phyloP scores from a whole-genome alignment of 1,284 basidiomycete genomes.

The Vanrija sp. region DNA sequence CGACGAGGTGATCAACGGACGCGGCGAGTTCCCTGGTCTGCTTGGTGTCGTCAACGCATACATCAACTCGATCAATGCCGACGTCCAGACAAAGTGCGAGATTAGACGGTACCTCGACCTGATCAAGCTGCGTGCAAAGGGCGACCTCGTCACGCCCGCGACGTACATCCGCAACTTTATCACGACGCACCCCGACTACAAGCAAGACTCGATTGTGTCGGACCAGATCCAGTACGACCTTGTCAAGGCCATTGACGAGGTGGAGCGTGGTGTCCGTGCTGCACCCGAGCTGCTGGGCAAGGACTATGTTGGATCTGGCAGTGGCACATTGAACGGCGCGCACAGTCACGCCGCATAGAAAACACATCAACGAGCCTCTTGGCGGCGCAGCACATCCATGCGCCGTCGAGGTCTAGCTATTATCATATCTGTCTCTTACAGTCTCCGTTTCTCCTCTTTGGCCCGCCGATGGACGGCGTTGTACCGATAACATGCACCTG shows the following conservation, averaged over 20 bases:
- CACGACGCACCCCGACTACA: constrained; percentile 81
- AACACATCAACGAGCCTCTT: no score
- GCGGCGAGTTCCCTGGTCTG: constrained; percentile 74
- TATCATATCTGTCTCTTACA: no score
- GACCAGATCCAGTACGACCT: constrained; percentile 94
- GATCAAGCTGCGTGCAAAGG: constrained; percentile 72
- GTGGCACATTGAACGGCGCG: no score
- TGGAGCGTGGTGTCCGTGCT: constrained; percentile 64
- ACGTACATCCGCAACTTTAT: constrained; percentile 93
- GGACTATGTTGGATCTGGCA: constrained; percentile 38
- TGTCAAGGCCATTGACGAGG: constrained; percentile 82
- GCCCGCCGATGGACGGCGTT: no score
- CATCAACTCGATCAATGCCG: constrained; percentile 80
- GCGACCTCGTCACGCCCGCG: constrained; percentile 82
- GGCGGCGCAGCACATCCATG: no score
- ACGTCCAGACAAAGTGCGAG: constrained; percentile 60
- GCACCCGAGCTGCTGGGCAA: constrained; percentile 60
- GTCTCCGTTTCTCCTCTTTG: no score
- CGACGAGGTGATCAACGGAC: constrained; percentile 91
- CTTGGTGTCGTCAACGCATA: constrained; percentile 81
- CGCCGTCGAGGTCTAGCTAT: no score
- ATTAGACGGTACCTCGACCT: constrained; percentile 77
- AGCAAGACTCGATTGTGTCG: constrained; percentile 82
- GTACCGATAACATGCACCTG: no score
- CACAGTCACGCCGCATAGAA: no score